A percentile compares a stretch with the other conserved stretches of the same genome.
Evolutionary conservation across 768 basidiomycete species (phyloP).

Genomic region (Gautieria morchelliformis): DNA sequence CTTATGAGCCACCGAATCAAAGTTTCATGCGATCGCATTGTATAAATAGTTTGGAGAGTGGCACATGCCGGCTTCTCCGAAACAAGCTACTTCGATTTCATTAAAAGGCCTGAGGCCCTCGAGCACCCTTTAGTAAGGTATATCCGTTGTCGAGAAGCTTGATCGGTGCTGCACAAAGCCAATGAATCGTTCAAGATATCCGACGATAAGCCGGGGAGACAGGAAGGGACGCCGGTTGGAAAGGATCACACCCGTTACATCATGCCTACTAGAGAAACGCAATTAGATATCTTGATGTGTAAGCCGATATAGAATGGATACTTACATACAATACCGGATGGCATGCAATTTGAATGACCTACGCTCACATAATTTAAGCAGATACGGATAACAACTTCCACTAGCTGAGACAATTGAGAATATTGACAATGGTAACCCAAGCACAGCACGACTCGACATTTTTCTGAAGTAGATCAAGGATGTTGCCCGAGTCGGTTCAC

Average conservation of each 20-base stretch:
- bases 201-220: neutral
- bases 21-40: neutral
- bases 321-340: no score
- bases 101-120: neutral
- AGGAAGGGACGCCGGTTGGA: neutral
- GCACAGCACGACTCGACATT: no score
- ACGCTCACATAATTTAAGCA: no score
- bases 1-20: no score
- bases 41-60: neutral
- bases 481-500: no score
- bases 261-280: neutral
- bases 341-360: no score
- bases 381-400: no score
- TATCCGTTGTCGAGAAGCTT: neutral
- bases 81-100: neutral
- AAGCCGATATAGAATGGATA: no score
- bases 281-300: neutral
- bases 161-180: neutral
- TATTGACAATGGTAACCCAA: no score
- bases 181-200: neutral
- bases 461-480: no score
- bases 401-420: no score
- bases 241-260: neutral
- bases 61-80: neutral
- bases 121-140: neutral